phyloP scores from a whole-genome alignment of 306 rosid genomes.

The Trifolium repens region DNA sequence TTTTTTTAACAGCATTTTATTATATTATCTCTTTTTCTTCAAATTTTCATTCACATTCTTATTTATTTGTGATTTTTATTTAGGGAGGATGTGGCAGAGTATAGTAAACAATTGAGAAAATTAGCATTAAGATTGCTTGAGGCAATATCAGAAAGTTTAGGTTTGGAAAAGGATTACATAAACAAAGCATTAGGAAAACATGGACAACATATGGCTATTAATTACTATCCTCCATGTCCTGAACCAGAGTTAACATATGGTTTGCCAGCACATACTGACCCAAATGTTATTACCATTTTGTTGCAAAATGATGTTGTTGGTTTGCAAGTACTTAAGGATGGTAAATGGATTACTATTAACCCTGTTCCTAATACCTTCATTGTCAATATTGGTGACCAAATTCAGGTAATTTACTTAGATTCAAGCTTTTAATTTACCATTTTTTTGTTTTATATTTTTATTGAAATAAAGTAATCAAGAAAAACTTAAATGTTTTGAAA shows the following conservation, averaged over 20 bases:
- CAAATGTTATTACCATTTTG: conserved; percentile 81
- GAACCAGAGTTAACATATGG: conserved; percentile 90
- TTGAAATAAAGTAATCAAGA: too few relatives aligned
- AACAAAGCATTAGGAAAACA: conserved; percentile 63
- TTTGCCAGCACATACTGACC: conserved; percentile 85
- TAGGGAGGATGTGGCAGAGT: conserved; percentile 66
- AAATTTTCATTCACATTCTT: neutral
- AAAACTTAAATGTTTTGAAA: too few relatives aligned
- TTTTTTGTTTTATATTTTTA: too few relatives aligned
- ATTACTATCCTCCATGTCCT: conserved; percentile 87
- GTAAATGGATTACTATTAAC: conserved; percentile 72
- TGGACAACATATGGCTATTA: conserved; percentile 93
- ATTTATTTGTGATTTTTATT: conserved; percentile 24
- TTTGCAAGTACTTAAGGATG: conserved; percentile 75
- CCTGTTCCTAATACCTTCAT: conserved; percentile 81
- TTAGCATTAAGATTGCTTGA: conserved; percentile 61
- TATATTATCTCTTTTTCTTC: neutral
- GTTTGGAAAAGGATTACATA: conserved; percentile 63
- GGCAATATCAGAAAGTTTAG: conserved; percentile 77
- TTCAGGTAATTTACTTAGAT: conserved; percentile 58
- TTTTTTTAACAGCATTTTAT: too few relatives aligned
- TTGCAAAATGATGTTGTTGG: conserved; percentile 78
- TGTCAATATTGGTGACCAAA: conserved; percentile 80
- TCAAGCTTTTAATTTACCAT: neutral
- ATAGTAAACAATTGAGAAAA: conserved; percentile 55